phyloP scores from a whole-genome alignment of 1,284 basidiomycete genomes.

The Omphalotus olearius region DNA sequence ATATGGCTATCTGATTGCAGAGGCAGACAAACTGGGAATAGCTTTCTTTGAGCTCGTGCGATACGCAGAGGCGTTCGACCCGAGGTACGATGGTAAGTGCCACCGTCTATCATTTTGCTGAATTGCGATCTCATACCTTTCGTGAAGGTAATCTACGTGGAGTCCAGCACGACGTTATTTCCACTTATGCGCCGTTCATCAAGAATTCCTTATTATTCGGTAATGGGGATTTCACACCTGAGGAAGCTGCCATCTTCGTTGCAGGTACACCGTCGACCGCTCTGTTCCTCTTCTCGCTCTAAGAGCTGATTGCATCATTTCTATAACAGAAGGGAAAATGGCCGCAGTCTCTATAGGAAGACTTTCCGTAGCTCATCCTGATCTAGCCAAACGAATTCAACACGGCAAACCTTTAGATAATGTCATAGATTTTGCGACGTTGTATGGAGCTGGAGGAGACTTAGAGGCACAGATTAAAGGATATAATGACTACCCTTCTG shows the following conservation, averaged over 20 bases:
- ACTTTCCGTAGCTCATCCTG: slow-evolving; percentile 30
- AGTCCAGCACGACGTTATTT: slow-evolving; percentile 22
- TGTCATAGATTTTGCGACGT: slow-evolving; percentile 20
- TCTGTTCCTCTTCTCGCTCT: too few relatives aligned
- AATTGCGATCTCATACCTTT: neutral
- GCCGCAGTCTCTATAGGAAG: slow-evolving; percentile 30
- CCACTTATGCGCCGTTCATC: slow-evolving; percentile 19
- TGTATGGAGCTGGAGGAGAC: slow-evolving; percentile 22
- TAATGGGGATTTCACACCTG: slow-evolving; percentile 19
- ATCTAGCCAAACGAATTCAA: slow-evolving; percentile 29
- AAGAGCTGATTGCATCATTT: neutral
- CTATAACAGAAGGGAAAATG: slow-evolving; percentile 20
- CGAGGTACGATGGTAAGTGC: neutral
- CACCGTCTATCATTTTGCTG: neutral
- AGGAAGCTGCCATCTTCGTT: slow-evolving; percentile 16
- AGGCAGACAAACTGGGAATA: slow-evolving; percentile 33
- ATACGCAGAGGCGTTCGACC: slow-evolving; percentile 23
- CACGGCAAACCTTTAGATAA: slow-evolving; percentile 31
- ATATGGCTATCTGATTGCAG: slow-evolving; percentile 32
- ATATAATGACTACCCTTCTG: slow-evolving; percentile 4
- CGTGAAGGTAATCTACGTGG: slow-evolving; percentile 18
- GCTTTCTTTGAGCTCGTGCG: slow-evolving; percentile 33
- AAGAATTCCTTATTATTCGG: slow-evolving; percentile 17
- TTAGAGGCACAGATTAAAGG: slow-evolving; percentile 2
- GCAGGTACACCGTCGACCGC: neutral